Conservation (phyloP, 495 filamentous ascomycete genomes). For the Parmelia sp. region DNA sequence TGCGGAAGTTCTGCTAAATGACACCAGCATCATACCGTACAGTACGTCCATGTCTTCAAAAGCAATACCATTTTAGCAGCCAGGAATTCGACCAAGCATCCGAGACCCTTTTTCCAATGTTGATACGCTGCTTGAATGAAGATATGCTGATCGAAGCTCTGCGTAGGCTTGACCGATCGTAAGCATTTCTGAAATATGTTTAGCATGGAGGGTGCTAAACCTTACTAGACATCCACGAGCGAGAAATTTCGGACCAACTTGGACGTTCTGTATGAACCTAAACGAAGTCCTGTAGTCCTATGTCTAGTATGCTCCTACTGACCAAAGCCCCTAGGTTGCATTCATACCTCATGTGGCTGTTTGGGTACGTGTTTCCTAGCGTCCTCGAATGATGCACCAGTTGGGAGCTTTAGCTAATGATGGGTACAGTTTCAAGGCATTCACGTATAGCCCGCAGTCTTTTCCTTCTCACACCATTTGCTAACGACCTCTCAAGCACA, state of each 20-base stretch:
- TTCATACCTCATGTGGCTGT: conserved; percentile 94
- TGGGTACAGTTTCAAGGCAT: conserved; percentile 78
- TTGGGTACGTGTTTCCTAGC: conserved; percentile 37
- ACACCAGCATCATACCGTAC: not conserved
- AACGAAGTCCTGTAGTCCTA: not conserved
- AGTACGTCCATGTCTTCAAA: not conserved
- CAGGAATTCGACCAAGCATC: not conserved
- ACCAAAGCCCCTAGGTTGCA: conserved; percentile 47
- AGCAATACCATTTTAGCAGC: not conserved
- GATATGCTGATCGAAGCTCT: not conserved
- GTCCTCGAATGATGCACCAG: not conserved
- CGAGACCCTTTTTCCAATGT: not conserved
- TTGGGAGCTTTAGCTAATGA: not conserved
- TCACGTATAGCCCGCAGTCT: conserved; percentile 31
- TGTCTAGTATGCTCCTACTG: not conserved
- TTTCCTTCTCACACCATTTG: not conserved
- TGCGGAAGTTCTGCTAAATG: not conserved
- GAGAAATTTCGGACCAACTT: conserved; percentile 76
- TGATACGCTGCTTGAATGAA: not conserved
- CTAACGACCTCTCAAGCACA: conserved; percentile 41
- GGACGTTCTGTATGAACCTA: conserved; percentile 35
- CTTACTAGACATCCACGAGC: conserved; percentile 71
- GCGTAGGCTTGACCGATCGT: conserved; percentile 58
- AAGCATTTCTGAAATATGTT: not conserved
- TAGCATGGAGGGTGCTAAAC: not conserved